phyloP scores from a whole-genome alignment of 108 stramenopile genomes.

The Stephanodiscus minutulus region DNA sequence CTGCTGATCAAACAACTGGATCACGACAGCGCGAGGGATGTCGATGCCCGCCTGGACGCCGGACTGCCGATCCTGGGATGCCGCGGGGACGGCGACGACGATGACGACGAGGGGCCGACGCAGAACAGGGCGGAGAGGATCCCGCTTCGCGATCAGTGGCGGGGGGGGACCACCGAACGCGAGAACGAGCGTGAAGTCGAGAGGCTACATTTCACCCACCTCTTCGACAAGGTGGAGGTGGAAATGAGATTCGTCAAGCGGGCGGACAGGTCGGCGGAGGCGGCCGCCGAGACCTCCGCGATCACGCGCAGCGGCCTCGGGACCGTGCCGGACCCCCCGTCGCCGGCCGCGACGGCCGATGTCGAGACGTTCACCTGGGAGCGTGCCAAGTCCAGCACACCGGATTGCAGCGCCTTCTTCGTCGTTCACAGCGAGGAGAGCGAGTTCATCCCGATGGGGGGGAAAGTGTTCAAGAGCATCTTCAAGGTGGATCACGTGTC shows the following conservation, averaged over 20 bases:
- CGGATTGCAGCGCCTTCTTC: slow-evolving; percentile 72
- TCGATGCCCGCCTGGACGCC: slow-evolving; percentile 46
- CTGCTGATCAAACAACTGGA: slow-evolving; percentile 71
- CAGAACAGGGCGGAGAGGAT: slow-evolving; percentile 1
- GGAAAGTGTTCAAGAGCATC: slow-evolving; percentile 36
- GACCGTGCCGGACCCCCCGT: slow-evolving; percentile 39
- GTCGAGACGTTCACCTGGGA: slow-evolving; percentile 42
- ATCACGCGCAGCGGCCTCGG: slow-evolving; percentile 14
- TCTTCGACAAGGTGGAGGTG: slow-evolving; percentile 71
- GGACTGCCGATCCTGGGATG: slow-evolving; percentile 36
- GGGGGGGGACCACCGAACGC: slow-evolving; percentile 43
- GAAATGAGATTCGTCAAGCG: slow-evolving; percentile 52
- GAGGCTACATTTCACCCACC: slow-evolving; percentile 72
- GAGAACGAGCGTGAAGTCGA: slow-evolving; percentile 60
- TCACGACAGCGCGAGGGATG: slow-evolving; percentile 60
- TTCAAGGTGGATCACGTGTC: slow-evolving; percentile 53
- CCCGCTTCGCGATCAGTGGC: slow-evolving; percentile 38
- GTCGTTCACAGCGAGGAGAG: slow-evolving; percentile 45
- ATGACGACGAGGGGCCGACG: slow-evolving; percentile 4
- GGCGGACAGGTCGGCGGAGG: background rate
- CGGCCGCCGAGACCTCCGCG: slow-evolving; percentile 1
- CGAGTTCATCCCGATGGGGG: slow-evolving; percentile 34
- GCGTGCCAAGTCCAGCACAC: slow-evolving; percentile 19
- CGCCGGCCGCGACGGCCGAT: background rate
- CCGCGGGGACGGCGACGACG: slow-evolving; percentile 5